These are phyloP conservation scores for Claviceps digitariae DNA, from an alignment of 2,329 filamentous ascomycete species.

Conservation along the genomic window DNA sequence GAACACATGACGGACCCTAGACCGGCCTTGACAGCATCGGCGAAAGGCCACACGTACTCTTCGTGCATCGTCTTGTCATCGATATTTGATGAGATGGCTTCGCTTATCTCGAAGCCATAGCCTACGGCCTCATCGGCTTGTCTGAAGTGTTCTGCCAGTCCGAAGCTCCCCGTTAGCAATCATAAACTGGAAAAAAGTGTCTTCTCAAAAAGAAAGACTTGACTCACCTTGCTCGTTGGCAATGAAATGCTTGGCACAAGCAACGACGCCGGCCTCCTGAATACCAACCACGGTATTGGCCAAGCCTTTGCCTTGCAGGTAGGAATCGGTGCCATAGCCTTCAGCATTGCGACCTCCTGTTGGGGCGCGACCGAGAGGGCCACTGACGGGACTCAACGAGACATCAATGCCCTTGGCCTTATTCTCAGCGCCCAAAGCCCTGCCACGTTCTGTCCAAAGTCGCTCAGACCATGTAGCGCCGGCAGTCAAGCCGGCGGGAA, in stretches of 20 bases:
- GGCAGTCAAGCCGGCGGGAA: constrained; percentile 63
- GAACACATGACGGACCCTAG: constrained; percentile 53
- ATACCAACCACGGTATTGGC: constrained; percentile 65
- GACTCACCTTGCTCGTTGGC: constrained; percentile 51
- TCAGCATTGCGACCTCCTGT: constrained; percentile 49
- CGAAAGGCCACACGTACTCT: constrained; percentile 67
- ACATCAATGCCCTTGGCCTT: constrained; percentile 66
- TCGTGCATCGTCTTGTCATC: constrained; percentile 66
- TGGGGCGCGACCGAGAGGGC: constrained; percentile 33
- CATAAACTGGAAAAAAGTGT: not conserved
- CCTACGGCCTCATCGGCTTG: constrained; percentile 40
- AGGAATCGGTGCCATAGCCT: constrained; percentile 57
- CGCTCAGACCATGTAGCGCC: constrained; percentile 71
- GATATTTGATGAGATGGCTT: constrained; percentile 46
- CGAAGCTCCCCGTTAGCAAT: not conserved
- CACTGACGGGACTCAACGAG: constrained; percentile 40
- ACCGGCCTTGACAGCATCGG: constrained; percentile 55
- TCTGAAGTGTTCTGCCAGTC: constrained; percentile 52
- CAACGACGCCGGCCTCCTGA: constrained; percentile 69
- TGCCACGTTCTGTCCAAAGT: constrained; percentile 43
- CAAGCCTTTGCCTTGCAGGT: constrained; percentile 58
- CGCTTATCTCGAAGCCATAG: constrained; percentile 46
- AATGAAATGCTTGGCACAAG: constrained; percentile 68
- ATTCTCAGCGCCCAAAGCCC: constrained; percentile 45
- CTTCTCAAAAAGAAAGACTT: not conserved